phyloP scores from a whole-genome alignment of 2,329 filamentous ascomycete species.

The Hypoxylon sp. region DNA sequence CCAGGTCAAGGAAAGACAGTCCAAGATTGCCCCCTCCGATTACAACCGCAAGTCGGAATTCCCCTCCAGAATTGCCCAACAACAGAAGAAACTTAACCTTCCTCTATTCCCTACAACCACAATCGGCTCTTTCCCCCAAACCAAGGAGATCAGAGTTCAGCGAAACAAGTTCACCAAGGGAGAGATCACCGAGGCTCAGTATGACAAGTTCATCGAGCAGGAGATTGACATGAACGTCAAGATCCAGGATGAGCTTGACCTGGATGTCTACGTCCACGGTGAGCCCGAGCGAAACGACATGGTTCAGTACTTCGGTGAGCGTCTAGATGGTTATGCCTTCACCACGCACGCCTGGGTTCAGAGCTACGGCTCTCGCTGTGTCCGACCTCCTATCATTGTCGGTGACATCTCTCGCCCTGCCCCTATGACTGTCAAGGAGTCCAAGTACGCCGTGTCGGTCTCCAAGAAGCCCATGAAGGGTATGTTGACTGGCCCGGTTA shows the following conservation, averaged over 20 bases:
- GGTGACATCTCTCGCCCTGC: constrained; percentile 97
- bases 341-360: constrained; percentile 99
- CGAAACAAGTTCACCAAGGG: constrained; percentile 99
- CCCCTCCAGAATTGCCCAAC: constrained; percentile 84
- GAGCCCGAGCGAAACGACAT: constrained; percentile 99
- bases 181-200: constrained; percentile 91
- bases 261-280: constrained; percentile 98
- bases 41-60: constrained; percentile 96
- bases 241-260: constrained; percentile 97
- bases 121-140: constrained; percentile 99
- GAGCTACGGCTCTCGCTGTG: constrained; percentile 97
- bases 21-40: constrained; percentile 84
- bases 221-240: constrained; percentile 96
- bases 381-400: constrained; percentile 97
- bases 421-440: constrained; percentile 99
- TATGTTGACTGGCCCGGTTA: constrained; percentile 99
- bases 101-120: constrained; percentile 99
- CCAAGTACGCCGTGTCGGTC: constrained; percentile 96
- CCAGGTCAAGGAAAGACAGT: constrained; percentile 95
- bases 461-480: constrained; percentile 99
- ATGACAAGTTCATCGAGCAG: constrained; percentile 99
- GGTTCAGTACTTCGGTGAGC: constrained; percentile 99
- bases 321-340: constrained; percentile 96
- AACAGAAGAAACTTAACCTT: constrained; percentile 93
- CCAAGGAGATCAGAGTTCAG: constrained; percentile 96